These are phyloP conservation scores for Aspergillus novoparasiticus DNA, from an alignment of 2,329 filamentous ascomycete species.

Conservation along the genomic window DNA sequence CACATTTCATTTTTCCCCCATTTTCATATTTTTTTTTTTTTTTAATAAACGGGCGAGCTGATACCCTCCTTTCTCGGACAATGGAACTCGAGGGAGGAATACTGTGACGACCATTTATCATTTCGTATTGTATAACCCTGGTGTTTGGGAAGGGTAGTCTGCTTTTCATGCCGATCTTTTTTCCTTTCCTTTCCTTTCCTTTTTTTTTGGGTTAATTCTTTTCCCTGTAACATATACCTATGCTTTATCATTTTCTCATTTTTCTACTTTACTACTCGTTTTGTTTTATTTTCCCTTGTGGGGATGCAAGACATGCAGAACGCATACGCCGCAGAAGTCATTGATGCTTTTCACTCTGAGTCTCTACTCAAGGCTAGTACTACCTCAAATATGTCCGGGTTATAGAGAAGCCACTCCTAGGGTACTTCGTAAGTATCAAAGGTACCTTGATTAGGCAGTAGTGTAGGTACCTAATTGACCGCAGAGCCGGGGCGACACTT, in stretches of 20 bases:
- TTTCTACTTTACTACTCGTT: not conserved
- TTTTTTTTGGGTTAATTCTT: conserved; percentile 8
- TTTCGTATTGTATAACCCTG: conserved; percentile 21
- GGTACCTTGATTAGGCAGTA: conserved; percentile 2
- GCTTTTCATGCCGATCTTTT: conserved; percentile 3
- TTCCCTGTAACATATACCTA: conserved; percentile 23
- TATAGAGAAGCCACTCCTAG: not conserved
- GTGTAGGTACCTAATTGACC: not conserved
- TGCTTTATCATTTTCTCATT: conserved; percentile 9
- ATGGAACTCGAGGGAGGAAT: conserved; percentile 19
- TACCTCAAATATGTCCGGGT: not conserved
- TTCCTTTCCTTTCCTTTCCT: conserved; percentile 1
- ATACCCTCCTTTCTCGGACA: conserved; percentile 27
- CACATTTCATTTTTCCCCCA: conserved; percentile 5
- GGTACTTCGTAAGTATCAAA: not conserved
- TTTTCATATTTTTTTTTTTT: not conserved
- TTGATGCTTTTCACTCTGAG: not conserved
- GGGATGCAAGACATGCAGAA: not conserved
- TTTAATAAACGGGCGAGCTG: conserved; percentile 23
- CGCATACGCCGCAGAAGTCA: not conserved
- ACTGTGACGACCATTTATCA: conserved; percentile 24
- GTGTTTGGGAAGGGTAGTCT: conserved; percentile 19
- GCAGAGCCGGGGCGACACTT: not conserved
- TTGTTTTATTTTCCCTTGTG: not conserved
- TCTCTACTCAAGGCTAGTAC: not conserved